phyloP scores from a whole-genome alignment of 2,329 filamentous ascomycete genomes.

The Bertia moriformis region DNA sequence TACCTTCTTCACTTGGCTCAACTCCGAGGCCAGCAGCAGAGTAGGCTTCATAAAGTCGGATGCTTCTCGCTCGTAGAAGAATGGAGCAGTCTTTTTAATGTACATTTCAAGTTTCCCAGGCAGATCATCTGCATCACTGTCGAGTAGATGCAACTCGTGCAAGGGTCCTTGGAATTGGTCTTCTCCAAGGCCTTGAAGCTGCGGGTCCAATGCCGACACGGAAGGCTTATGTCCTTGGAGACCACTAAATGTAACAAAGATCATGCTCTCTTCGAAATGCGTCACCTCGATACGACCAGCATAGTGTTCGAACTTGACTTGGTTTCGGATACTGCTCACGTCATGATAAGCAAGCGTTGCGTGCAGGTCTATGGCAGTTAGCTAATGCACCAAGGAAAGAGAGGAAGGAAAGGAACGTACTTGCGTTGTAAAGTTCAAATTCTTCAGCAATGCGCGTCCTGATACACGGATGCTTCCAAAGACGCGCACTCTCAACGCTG shows the following conservation, averaged over 20 bases:
- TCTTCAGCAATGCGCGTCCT: conserved; percentile 41
- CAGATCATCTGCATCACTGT: conserved; percentile 31
- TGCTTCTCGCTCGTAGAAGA: conserved; percentile 29
- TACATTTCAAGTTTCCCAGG: conserved; percentile 35
- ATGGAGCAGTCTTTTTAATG: conserved; percentile 28
- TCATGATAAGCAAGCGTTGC: conserved; percentile 33
- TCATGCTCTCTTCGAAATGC: conserved; percentile 25
- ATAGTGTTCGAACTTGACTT: conserved; percentile 28
- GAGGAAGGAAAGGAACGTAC: not conserved
- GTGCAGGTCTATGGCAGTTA: conserved; percentile 22
- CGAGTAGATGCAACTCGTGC: conserved; percentile 27
- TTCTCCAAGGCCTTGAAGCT: conserved; percentile 12
- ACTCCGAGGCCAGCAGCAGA: conserved; percentile 19
- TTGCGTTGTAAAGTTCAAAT: conserved; percentile 37
- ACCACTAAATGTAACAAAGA: conserved; percentile 28
- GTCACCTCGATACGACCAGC: conserved; percentile 36
- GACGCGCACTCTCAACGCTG: conserved; percentile 40
- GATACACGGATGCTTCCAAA: conserved; percentile 46
- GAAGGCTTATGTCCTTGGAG: conserved; percentile 20
- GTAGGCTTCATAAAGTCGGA: conserved; percentile 35
- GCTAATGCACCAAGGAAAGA: not conserved
- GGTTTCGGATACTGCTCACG: conserved; percentile 27
- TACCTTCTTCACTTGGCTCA: conserved; percentile 21
- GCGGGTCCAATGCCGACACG: conserved; percentile 14
- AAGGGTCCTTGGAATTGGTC: conserved; percentile 6